Evolutionary conservation across 805 yeast species (phyloP), one percentile per base, ranked within the genome.

Genomic region (Vanderwaltozyma polyspora): DNA sequence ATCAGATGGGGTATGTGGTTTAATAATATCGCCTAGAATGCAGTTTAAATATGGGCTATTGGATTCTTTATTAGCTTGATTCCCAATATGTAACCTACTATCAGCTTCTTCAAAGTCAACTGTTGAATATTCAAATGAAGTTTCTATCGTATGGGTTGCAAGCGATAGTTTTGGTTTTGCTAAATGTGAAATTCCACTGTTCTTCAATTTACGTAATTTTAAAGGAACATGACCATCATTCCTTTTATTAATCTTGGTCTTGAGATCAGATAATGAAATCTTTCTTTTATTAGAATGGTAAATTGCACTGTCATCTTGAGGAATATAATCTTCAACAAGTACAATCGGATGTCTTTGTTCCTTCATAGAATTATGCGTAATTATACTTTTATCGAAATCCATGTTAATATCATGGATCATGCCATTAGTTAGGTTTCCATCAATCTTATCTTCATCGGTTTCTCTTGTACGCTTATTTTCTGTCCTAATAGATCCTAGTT

Each of bases 291-390:
- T 37, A 13, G 36, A 29, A 3, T 18, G 22, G 9, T 30, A 15
- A 6, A 24, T 25, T 6, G 27, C 16, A 9, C 18, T 25, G 6
- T 43, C 45, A 17, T 34, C 43, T 17, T 38, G 33, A 2, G 48
- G 43, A 11, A 54, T 51, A 33, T 54, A 54, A 29, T 54, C 59
- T 31, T 54, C 59, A 3, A 54, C 48, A 30, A 54, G 32, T 2
- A 54, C 52, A 23, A 52, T 45, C 8, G 55, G 55, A 23, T 43
- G 47, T 8, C 37, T 40, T 6, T 30, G 34, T 11, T 35, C 33
- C 5, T 32, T 21, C 10, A 21, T 8, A 21, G 23, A 7, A 7
- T 7, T 10, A 8, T 21, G 23, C 10, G 23, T 21, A 21, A 21
- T 21, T 21, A 8, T 7, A 21, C 10, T 21, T 8, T 7, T 21